Base-by-base conservation (phyloP, 441 rosid genomes). In the Aquilaria agallochum region DNA sequence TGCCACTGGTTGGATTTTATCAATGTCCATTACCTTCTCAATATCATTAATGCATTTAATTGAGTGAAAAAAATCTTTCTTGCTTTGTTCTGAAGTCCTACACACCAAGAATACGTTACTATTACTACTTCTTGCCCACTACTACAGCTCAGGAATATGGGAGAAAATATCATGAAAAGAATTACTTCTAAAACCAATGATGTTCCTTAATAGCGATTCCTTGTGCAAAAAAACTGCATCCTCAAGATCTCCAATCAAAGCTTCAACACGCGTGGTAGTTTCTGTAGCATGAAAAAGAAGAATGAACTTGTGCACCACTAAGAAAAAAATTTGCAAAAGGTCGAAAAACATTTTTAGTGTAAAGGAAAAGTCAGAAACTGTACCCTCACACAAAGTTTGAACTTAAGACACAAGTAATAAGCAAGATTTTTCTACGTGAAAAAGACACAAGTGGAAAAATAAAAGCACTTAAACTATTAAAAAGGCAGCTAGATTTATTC, bases 231-330 rank as follows among this genome's bases (percentile, higher is more conserved):
- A 80, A 69, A 80, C 84, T 34, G 81, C 80, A 80, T 91, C 96
- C 73, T 91, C 97, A 48, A 88, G 86, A 71, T 91, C 94, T 56
- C 97, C 97, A 65, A 91, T 83, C 55, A 86, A 70, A 78, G 89
- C 83, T 76, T 91, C 97, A 77, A 91, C 76, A 64, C 70, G 67
- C 62, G 85, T 69, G 31, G 78, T 76, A 66, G 83, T 83, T 69
- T 83, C 96, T 91, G 84, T 56, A 72, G 73, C 51, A 66, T 68
- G 11, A 33, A 64, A 62, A 44, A 15, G 9, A 15, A 54, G 50
- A 64, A 66, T 54, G 59, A 56, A 76, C 76, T 42, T 12, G 36
- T 31, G 14, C 11, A 53, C 13, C 44, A 20, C 12, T 20, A 20
- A 20, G 27, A 20, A 20, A 20, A 61, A 34, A 10, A 34, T 34